Base-by-base conservation (phyloP, 805 yeast species). In the Huiozyma naganishii region DNA sequence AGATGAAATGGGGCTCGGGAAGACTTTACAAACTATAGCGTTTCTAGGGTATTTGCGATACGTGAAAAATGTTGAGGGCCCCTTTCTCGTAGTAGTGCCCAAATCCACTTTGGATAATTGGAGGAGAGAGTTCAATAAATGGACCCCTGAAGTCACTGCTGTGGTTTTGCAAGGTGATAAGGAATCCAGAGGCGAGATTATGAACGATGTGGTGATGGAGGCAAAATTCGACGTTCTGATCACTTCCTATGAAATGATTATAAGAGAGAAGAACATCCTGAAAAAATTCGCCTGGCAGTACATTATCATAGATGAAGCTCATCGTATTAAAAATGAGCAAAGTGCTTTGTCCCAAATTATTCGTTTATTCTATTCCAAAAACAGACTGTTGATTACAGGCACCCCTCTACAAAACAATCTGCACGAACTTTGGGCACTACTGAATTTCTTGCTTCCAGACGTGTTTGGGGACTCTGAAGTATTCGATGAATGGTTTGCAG, bases 1-100 rank as follows among this genome's bases (percentile, higher is more conserved):
- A 9, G 98, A 90, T 65, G 98, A 90, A 62, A 90, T 92, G 98
- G 98, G 98, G 3, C 71, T 90, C 36, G 98, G 98, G 45, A 90
- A 90, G 64, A 90, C 98, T 5, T 68, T 92, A 45, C 98, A 90
- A 65, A 90, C 97, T 0, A 87, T 90, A 39, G 77, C 97, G 1
- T 92, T 90, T 54, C 66, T 90, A 40, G 97, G 97, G 0, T 87
- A 84, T 59, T 65, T 92, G 47, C 74, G 97, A 50, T 87, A 86
- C 58, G 69, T 80, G 43, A 79, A 79, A 53, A 74, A 78, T 29
- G 74, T 89, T 11, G 83, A 81, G 48, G 98, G 98, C 0, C 98
- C 98, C 0, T 86, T 82, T 57, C 76, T 92, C 39, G 79, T 92
- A 28, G 82, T 90, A 46, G 97, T 89, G 2, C 98, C 98, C 8